phyloP scores from a whole-genome alignment of 306 rosid species.

The Acacia confusa region DNA sequence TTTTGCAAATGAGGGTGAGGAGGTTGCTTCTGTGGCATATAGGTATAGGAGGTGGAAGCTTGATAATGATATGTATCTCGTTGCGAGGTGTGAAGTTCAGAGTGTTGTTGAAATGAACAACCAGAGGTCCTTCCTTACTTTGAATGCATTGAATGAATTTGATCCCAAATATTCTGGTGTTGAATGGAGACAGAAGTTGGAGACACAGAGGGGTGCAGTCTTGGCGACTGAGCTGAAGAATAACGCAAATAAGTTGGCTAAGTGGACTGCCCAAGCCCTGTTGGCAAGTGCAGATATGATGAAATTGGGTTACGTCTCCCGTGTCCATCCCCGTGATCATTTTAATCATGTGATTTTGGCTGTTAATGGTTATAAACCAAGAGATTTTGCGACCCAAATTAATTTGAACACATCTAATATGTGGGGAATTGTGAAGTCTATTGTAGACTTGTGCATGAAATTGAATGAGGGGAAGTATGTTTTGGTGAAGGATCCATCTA shows the following conservation, averaged over 20 bases:
- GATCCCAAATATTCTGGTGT: conserved; percentile 90
- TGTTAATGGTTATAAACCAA: conserved; percentile 87
- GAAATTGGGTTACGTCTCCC: conserved; percentile 89
- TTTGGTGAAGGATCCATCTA: conserved; percentile 86
- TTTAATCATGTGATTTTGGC: conserved; percentile 89
- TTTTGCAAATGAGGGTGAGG: conserved; percentile 91
- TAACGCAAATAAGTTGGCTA: conserved; percentile 90
- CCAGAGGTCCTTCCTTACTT: conserved; percentile 82
- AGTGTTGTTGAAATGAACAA: conserved; percentile 87
- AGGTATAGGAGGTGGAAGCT: conserved; percentile 94
- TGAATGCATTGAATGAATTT: conserved; percentile 88
- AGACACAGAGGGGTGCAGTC: conserved; percentile 96
- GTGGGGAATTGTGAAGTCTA: conserved; percentile 99
- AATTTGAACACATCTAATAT: conserved; percentile 75
- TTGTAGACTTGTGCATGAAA: conserved; percentile 96
- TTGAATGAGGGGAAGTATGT: conserved; percentile 91
- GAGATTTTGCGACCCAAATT: conserved; percentile 79
- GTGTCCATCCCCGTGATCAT: conserved; percentile 96
- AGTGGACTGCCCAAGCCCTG: conserved; percentile 94
- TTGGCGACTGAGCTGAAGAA: conserved; percentile 97
- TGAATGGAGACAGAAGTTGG: conserved; percentile 96
- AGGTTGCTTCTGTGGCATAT: conserved; percentile 87
- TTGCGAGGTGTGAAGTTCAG: conserved; percentile 89
- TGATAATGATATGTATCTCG: conserved; percentile 75
- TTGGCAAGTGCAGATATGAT: conserved; percentile 84